Evolutionary conservation across 176 grass and related monocot species (phyloP), one percentile per base, ranked within the genome.

Genomic region (Tillandsia fasciculata): DNA sequence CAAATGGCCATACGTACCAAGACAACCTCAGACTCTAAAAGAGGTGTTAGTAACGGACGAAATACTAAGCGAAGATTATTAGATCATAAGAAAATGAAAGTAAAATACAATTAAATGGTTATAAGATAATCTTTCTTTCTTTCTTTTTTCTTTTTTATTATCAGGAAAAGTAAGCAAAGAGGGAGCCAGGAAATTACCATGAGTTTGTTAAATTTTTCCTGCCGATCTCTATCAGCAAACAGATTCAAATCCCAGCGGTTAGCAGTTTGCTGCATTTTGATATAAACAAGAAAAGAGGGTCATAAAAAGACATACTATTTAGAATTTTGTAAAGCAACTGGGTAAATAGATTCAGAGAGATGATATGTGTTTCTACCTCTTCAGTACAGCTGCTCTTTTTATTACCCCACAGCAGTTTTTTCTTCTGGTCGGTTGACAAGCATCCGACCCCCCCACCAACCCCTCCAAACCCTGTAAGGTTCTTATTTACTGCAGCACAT

Each of bases 21-120:
- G 88, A 81, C 86, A 93, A 80, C 89, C 94, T 92, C 89, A 97
- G 89, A 97, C 87, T 93, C 86, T 97, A 86, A 90, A 87, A 89
- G 78, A 0, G 33, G 82, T 90, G 86, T 92, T 83, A 97, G 94
- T 97, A 68, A 65, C 77, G 69, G 20, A 57, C 66, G 52, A 78
- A 59, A 80, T 61, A 82, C 72, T 67, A n/a, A 10, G 26, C 4
- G 33, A 61, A 73, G 26, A 52, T 67, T 74, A 8, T 24, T 58
- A 76, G 48, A 42, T 53, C 26, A 14, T 67, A 72, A 66, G 61
- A 52, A 70, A 67, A 66, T 42, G 33, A 64, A 22, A 74, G 23
- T 65, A 42, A 26, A 17, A 9, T 28, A 65, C 50, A 11, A 1
- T 1, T 10, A 63, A 12, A 64, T 52, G 49, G 61, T 23, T 27